phyloP scores from a whole-genome alignment of 352 stramenopile genomes.

The Globisporangium polare region DNA sequence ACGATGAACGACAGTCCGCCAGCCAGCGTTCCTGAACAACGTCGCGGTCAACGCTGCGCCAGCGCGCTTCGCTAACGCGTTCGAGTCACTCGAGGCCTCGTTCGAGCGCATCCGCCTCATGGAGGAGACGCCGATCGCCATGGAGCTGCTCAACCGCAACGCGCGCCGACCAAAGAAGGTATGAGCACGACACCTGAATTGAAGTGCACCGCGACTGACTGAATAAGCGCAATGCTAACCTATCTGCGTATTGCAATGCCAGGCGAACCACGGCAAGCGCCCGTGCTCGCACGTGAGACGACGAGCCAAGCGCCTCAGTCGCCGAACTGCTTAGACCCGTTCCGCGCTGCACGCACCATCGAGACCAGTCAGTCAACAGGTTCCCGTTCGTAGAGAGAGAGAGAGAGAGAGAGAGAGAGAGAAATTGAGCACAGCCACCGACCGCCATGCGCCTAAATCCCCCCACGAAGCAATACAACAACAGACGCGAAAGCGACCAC shows the following conservation, averaged over 20 bases:
- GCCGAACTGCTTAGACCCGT: constrained; percentile 31
- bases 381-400: constrained; percentile 9
- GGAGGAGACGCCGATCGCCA: constrained; percentile 47
- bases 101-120: constrained; percentile 45
- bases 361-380: background rate
- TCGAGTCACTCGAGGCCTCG: constrained; percentile 18
- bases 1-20: background rate
- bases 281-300: constrained; percentile 78
- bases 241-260: constrained; percentile 5
- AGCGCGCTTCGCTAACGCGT: constrained; percentile 11
- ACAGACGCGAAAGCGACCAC: background rate
- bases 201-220: background rate
- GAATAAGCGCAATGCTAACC: background rate
- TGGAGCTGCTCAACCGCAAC: constrained; percentile 83
- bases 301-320: constrained; percentile 75
- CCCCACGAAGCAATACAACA: background rate
- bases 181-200: background rate
- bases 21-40: constrained; percentile 14
- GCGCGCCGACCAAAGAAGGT: constrained; percentile 83
- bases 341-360: background rate
- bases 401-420: constrained; percentile 16
- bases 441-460: constrained; percentile 1
- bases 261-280: constrained; percentile 87
- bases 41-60: background rate
- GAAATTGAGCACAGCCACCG: constrained; percentile 1